Conservation (phyloP, 140 eudicot genomes). For the Stevia rebaudiana region DNA sequence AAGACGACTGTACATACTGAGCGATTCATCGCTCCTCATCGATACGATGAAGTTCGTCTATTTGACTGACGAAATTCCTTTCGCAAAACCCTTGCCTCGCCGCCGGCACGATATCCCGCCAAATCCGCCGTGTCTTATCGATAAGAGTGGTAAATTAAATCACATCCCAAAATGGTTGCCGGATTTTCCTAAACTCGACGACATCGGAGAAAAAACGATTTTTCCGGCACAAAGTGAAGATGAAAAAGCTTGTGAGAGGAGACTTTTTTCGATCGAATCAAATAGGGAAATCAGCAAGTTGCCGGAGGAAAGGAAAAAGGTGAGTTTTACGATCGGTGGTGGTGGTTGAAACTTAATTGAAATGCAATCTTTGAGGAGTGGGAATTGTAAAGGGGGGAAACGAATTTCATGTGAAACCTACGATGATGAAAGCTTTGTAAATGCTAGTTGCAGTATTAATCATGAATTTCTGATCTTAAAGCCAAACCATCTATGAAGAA, state of each 20-base stretch:
- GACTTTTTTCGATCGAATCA: background rate
- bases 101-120: background rate
- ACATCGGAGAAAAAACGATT: conserved; percentile 11
- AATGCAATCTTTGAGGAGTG: conserved; percentile 10
- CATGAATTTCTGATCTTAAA: background rate
- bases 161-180: conserved; percentile 74
- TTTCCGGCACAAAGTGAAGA: background rate
- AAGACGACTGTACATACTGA: background rate
- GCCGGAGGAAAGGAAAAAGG: conserved; percentile 38
- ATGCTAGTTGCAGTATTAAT: background rate
- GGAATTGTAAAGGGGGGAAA: conserved; percentile 38
- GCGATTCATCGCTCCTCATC: conserved; percentile 25
- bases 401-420: conserved; percentile 30
- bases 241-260: conserved; percentile 9
- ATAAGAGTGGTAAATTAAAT: conserved; percentile 6
- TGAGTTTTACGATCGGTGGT: conserved; percentile 35
- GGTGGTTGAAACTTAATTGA: conserved; percentile 8
- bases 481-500: background rate
- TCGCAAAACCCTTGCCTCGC: conserved; percentile 46
- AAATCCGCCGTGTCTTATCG: background rate
- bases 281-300: background rate
- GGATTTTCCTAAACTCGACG: conserved; percentile 29
- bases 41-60: conserved; percentile 31
- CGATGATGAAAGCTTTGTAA: background rate
- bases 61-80: conserved; percentile 41